phyloP scores from a whole-genome alignment of 208 protist species.

The Tritrichomonas musculus region DNA sequence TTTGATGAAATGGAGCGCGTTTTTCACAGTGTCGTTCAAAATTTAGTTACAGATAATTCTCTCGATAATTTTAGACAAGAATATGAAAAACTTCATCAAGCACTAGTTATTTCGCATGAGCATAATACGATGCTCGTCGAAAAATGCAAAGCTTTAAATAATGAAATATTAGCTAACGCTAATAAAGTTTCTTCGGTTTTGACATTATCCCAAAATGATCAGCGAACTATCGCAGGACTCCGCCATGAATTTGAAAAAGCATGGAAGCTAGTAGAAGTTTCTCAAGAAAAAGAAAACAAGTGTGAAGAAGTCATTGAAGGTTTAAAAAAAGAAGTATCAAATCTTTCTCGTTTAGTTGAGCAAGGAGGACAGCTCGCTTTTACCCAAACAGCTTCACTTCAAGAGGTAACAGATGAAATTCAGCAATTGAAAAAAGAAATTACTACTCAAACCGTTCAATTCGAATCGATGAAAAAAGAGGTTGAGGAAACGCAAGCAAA shows the following conservation, averaged over 20 bases:
- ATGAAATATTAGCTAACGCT: conserved; percentile 81
- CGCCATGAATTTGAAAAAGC: conserved; percentile 67
- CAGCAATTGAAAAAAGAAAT: neutral
- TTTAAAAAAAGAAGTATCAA: conserved; percentile 80
- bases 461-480: neutral
- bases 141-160: conserved; percentile 77
- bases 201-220: conserved; percentile 82
- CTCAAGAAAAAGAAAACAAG: conserved; percentile 83
- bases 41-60: conserved; percentile 74
- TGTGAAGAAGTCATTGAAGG: conserved; percentile 78
- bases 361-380: conserved; percentile 74
- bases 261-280: conserved; percentile 87
- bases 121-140: conserved; percentile 83
- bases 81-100: conserved; percentile 90
- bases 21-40: conserved; percentile 70
- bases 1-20: conserved; percentile 74
- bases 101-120: conserved; percentile 86
- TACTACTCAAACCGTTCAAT: neutral
- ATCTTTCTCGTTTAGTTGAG: conserved; percentile 78
- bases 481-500: neutral
- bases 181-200: conserved; percentile 84
- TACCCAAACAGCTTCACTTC: conserved; percentile 77
- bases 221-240: conserved; percentile 76
- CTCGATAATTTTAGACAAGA: conserved; percentile 82
- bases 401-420: neutral